These are phyloP conservation scores for Brassica carinata DNA, from an alignment of 345 rosid genomes.

Conservation along the genomic window DNA sequence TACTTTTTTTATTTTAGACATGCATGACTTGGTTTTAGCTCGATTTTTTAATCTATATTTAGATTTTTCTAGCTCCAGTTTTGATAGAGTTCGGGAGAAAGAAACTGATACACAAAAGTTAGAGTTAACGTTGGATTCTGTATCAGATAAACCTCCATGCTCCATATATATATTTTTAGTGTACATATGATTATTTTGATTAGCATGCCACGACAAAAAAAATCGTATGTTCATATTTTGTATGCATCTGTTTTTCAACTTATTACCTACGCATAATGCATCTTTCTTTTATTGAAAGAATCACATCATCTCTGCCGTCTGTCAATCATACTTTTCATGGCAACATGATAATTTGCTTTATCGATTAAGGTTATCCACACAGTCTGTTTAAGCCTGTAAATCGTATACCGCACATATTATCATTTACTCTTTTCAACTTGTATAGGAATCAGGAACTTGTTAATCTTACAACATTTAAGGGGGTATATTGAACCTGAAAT, in stretches of 20 bases:
- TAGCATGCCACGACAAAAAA: background rate
- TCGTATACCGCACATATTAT: background rate
- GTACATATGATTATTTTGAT: background rate
- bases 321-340: background rate
- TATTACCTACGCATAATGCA: slow-evolving; percentile 1
- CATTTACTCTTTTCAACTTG: background rate
- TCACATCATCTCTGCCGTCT: background rate
- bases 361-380: background rate
- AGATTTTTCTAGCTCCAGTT: slow-evolving; percentile 23
- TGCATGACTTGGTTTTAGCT: slow-evolving; percentile 20
- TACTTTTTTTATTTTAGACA: background rate
- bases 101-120: slow-evolving; percentile 20
- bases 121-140: slow-evolving; percentile 31
- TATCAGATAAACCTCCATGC: slow-evolving; percentile 29
- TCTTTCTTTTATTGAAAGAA: background rate
- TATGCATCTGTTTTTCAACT: slow-evolving; percentile 8
- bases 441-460: background rate
- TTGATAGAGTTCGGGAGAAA: slow-evolving; percentile 33
- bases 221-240: slow-evolving; percentile 5
- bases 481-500: too few species aligned
- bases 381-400: background rate
- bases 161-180: background rate
- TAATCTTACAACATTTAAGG: background rate
- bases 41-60: background rate
- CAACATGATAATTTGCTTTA: background rate